Base-by-base conservation (phyloP, 108 stramenopile genomes). In the Nitzschia putrida region DNA sequence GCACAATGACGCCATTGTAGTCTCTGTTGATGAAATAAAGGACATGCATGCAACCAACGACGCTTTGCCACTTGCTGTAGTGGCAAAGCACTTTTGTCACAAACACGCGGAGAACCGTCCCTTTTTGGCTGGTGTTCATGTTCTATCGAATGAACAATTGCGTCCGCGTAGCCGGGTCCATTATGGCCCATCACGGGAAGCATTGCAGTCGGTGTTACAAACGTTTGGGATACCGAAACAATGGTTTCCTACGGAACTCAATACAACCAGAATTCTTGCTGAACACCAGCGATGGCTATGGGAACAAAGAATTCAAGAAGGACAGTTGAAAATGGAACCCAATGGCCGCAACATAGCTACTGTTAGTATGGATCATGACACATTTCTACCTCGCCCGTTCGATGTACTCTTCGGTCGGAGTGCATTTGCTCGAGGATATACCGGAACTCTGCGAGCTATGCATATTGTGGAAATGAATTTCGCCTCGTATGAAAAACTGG, bases 371-470 rank as follows among this genome's bases (percentile, higher is more conserved):
- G 4, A 66, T 34, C 39, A 49, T 25, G 14, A 3, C 13, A 40
- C 45, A 2, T 25, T 63, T 21, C 22, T 68, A 16, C 74, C 74
- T 0, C 51, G 43, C 1, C 39, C 42, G 0, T 75, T 75, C 29
- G 74, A 75, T 63, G 74, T 75, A 6, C 49, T 75, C 23, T 68
- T 75, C 34, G 74, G 74, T 10, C 25, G 66, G 4, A 42, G 61
- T 68, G 13, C 22, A 20, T 34, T 21, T 23, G 54, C 66, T 14
- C 45, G 73, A 0, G 47, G 44, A 0, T 56, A 66, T 22, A 44
- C 53, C 0, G 74, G 74, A 20, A 75, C 68, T 45, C 24, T 59
- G 34, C 39, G 67, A 22, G 56, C 56, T 8, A 40, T 44, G 0
- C 58, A 60, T 56, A 10, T 75, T 14, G 61, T 75, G 0, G 67